Conservation (phyloP, 2,329 filamentous ascomycete species). For the Neoascochyta sp. region DNA sequence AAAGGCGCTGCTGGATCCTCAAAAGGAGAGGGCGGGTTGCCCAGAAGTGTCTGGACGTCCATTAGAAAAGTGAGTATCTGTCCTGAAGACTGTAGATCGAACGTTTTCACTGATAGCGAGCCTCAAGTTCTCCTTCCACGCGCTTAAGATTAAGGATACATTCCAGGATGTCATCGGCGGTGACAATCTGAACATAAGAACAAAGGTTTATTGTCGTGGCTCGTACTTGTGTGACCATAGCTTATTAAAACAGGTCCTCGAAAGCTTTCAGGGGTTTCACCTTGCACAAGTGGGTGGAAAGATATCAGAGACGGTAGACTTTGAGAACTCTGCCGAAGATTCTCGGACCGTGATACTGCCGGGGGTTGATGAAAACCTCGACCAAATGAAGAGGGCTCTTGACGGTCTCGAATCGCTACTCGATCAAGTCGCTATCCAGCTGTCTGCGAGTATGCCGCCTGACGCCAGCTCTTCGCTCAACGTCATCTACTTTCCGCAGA, state of each 20-base stretch:
- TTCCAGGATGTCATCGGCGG: conserved; percentile 56
- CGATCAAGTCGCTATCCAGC: conserved; percentile 60
- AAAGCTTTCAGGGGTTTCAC: conserved; percentile 55
- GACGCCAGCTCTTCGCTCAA: conserved; percentile 56
- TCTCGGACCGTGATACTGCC: conserved; percentile 68
- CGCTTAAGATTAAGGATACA: conserved; percentile 65
- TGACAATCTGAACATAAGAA: conserved; percentile 51
- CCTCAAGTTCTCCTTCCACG: conserved; percentile 64
- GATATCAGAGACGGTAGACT: conserved; percentile 71
- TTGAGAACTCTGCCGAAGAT: conserved; percentile 68
- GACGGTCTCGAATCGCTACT: conserved; percentile 74
- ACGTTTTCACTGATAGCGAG: conserved; percentile 1
- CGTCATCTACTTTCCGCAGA: conserved; percentile 85
- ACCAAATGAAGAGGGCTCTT: conserved; percentile 72
- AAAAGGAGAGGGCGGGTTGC: conserved; percentile 54
- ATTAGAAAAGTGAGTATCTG: conserved; percentile 50
- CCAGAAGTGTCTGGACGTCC: conserved; percentile 68
- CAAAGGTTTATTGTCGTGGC: conserved; percentile 45
- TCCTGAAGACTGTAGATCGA: neutral
- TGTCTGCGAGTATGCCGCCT: conserved; percentile 61
- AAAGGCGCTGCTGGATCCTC: conserved; percentile 66
- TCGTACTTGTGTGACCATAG: neutral
- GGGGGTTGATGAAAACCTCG: conserved; percentile 70
- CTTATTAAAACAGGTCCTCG: conserved; percentile 49
- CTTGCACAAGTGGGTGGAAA: conserved; percentile 65